Percentiles rank a stretch among this genome's conserved stretches.
These are phyloP conservation scores for Porogramme epimiltina DNA, from an alignment of 1,284 basidiomycete genomes.

Conservation along the genomic window DNA sequence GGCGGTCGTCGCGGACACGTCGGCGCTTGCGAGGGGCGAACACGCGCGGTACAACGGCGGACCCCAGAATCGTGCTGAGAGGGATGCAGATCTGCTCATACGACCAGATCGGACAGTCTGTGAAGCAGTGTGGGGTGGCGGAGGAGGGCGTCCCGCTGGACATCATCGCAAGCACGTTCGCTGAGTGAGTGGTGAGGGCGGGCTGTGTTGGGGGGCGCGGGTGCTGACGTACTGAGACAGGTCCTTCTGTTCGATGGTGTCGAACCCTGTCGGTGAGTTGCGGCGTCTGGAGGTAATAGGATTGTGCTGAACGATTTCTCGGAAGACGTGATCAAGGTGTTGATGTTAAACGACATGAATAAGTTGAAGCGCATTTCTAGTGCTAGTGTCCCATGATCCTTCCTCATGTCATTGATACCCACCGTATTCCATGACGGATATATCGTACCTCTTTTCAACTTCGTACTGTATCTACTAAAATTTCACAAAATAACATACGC, in stretches of 20 bases:
- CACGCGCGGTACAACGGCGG: conserved; percentile 37
- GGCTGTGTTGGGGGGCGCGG: too few relatives aligned
- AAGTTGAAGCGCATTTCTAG: conserved; percentile 33
- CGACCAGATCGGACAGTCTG: conserved; percentile 40
- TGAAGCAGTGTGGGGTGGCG: conserved; percentile 36
- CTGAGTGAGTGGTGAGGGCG: conserved; percentile 36
- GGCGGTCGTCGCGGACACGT: conserved; percentile 6
- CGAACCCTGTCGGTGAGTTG: conserved; percentile 39
- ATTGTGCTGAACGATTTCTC: background rate
- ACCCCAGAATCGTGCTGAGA: conserved; percentile 38
- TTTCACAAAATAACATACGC: too few relatives aligned
- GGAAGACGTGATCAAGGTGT: conserved; percentile 42
- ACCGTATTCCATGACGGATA: too few relatives aligned
- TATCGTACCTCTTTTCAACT: too few relatives aligned
- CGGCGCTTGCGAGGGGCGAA: conserved; percentile 30
- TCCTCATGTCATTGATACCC: too few relatives aligned
- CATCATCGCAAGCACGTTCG: conserved; percentile 38
- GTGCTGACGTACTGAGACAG: conserved; percentile 12
- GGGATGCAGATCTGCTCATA: conserved; percentile 42
- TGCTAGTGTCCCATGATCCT: conserved; percentile 35
- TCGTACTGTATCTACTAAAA: too few relatives aligned
- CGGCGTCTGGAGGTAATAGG: background rate
- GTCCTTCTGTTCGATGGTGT: conserved; percentile 40
- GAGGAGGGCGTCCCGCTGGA: conserved; percentile 38
- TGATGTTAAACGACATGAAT: conserved; percentile 43